Evolutionary conservation across 345 rosid genomes (phyloP).

Genomic region (Hirschfeldia incana): DNA sequence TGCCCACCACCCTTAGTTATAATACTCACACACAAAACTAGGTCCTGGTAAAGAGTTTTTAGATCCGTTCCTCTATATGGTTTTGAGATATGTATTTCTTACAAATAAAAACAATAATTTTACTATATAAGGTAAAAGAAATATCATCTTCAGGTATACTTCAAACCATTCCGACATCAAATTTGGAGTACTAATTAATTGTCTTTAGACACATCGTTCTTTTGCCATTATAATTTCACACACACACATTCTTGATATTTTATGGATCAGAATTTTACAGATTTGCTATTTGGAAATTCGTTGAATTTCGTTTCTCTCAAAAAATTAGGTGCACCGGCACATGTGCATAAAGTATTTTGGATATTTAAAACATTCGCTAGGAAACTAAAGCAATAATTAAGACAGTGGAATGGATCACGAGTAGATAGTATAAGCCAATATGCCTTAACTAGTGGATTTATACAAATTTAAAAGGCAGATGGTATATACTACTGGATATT

Average conservation of each 20-base stretch:
- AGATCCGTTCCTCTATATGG: background rate
- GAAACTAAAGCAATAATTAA: background rate
- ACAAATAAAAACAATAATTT: background rate
- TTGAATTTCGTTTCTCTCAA: background rate
- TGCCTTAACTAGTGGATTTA: constrained; percentile 4
- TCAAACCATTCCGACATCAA: background rate
- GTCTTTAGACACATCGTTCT: background rate
- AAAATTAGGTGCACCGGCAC: constrained; percentile 6
- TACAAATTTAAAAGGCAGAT: background rate
- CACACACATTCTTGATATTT: background rate
- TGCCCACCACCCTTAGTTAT: no score
- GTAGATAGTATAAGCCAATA: constrained; percentile 1
- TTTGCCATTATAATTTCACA: constrained; percentile 7
- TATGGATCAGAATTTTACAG: background rate
- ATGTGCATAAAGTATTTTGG: constrained; percentile 17
- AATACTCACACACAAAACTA: background rate
- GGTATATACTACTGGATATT: constrained; percentile 39
- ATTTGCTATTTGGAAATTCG: background rate
- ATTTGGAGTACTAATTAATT: background rate
- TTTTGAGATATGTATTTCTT: background rate
- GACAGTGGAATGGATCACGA: constrained; percentile 7
- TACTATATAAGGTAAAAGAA: background rate
- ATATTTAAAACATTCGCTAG: constrained; percentile 10
- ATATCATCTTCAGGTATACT: background rate
- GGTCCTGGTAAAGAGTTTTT: background rate